Percentiles rank a stretch among this genome's conserved stretches.
phyloP scores from a whole-genome alignment of 2,329 filamentous ascomycete genomes.

The Cryphonectria naterciae region DNA sequence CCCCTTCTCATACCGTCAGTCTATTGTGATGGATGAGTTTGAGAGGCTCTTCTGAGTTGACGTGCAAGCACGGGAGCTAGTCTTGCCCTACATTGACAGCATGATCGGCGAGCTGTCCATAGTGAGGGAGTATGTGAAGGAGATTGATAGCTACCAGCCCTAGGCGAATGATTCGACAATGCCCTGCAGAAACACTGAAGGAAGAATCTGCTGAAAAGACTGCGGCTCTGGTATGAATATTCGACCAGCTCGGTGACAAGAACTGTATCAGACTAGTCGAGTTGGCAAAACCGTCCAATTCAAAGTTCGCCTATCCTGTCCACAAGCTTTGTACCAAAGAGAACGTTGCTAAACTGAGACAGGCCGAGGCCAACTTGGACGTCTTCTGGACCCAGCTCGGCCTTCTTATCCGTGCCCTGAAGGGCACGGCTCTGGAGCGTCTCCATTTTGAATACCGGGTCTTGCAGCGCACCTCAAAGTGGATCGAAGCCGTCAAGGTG shows the following conservation, averaged over 20 bases:
- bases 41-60: too few species aligned
- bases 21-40: too few species aligned
- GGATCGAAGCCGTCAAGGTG: slow-evolving; percentile 43
- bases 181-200: slow-evolving; percentile 35
- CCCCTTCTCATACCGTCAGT: too few species aligned
- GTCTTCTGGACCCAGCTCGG: slow-evolving; percentile 49
- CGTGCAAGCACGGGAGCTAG: not conserved
- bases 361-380: slow-evolving; percentile 50
- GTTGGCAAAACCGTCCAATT: too few species aligned
- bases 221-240: too few species aligned
- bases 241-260: too few species aligned
- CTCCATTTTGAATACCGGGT: slow-evolving; percentile 41
- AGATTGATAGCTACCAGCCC: slow-evolving; percentile 52
- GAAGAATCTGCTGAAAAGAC: slow-evolving; percentile 32
- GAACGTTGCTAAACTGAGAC: too few species aligned
- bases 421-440: slow-evolving; percentile 34
- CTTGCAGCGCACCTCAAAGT: slow-evolving; percentile 54
- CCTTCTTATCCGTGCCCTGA: slow-evolving; percentile 30
- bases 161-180: slow-evolving; percentile 49
- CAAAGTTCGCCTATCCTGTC: too few species aligned
- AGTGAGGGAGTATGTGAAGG: slow-evolving; percentile 46
- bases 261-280: too few species aligned
- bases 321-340: too few species aligned
- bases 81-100: slow-evolving; percentile 43
- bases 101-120: slow-evolving; percentile 52